A percentile compares a stretch with the other conserved stretches of the same genome.
phyloP scores from a whole-genome alignment of 306 rosid species.

The Citrullus mucosospermus region DNA sequence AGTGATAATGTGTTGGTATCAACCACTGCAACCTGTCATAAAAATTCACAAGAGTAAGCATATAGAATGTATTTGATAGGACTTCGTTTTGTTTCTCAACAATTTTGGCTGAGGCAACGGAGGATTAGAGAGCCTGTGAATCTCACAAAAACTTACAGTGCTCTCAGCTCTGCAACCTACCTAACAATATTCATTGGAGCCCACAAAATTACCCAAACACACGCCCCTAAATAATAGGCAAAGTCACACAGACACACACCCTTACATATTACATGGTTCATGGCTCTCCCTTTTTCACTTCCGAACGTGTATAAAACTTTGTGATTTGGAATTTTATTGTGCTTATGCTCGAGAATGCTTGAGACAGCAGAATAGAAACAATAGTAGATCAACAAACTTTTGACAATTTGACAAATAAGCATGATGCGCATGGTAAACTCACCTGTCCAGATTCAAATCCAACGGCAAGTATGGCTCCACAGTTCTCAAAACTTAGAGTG shows the following conservation, averaged over 20 bases:
- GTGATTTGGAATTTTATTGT: background rate
- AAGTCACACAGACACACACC: background rate
- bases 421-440: constrained; percentile 13
- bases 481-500: constrained; percentile 41
- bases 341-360: background rate
- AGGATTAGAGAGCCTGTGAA: background rate
- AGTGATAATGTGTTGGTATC: constrained; percentile 45
- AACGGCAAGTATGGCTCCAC: constrained; percentile 48
- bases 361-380: background rate
- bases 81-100: background rate
- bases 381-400: background rate
- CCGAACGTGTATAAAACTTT: background rate
- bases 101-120: background rate
- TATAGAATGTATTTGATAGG: background rate
- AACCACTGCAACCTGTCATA: constrained; percentile 75
- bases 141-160: background rate
- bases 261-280: background rate
- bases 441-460: constrained; percentile 81
- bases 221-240: background rate
- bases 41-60: constrained; percentile 16
- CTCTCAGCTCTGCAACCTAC: background rate
- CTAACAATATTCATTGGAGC: background rate
- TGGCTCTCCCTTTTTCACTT: background rate
- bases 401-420: background rate
- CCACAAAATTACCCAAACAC: background rate